These are phyloP conservation scores for Periconia digitata DNA, from an alignment of 2,329 filamentous ascomycete genomes.

Conservation along the genomic window DNA sequence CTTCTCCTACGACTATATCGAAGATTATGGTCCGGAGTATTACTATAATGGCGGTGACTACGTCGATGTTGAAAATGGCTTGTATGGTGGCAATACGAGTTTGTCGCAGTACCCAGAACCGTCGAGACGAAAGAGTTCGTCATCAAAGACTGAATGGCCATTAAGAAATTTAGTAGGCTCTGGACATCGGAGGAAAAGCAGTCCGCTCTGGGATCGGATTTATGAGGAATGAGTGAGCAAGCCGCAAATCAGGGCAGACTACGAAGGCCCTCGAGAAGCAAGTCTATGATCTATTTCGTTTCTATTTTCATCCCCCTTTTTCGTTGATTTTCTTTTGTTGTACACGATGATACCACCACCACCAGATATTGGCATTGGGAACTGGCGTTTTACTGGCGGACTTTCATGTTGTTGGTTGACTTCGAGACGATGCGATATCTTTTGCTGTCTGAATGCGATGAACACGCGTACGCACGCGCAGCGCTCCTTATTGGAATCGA, in stretches of 20 bases:
- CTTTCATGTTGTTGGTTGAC: not conserved
- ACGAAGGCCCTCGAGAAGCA: constrained; percentile 1
- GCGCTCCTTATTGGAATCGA: too few species aligned
- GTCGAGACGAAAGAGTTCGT: constrained; percentile 5
- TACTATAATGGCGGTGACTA: constrained; percentile 8
- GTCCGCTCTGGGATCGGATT: constrained; percentile 36
- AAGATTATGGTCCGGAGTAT: constrained; percentile 38
- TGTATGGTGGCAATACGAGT: constrained; percentile 33
- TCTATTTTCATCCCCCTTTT: not conserved
- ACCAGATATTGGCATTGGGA: constrained; percentile 4
- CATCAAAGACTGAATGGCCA: constrained; percentile 34
- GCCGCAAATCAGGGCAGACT: not conserved
- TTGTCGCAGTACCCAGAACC: constrained; percentile 28
- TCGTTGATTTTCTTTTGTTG: constrained; percentile 19
- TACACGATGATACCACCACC: constrained; percentile 10
- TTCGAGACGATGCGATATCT: not conserved
- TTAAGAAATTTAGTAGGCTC: constrained; percentile 23
- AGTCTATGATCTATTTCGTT: not conserved
- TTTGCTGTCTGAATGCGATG: too few species aligned
- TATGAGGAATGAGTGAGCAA: constrained; percentile 25
- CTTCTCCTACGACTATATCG: constrained; percentile 32
- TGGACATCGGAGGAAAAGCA: constrained; percentile 21
- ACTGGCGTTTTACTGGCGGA: not conserved
- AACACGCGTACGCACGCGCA: too few species aligned
- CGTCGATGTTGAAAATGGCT: constrained; percentile 27